Evolutionary conservation across 441 rosid genomes (phyloP).

Genomic region (Euphorbia celastroides): DNA sequence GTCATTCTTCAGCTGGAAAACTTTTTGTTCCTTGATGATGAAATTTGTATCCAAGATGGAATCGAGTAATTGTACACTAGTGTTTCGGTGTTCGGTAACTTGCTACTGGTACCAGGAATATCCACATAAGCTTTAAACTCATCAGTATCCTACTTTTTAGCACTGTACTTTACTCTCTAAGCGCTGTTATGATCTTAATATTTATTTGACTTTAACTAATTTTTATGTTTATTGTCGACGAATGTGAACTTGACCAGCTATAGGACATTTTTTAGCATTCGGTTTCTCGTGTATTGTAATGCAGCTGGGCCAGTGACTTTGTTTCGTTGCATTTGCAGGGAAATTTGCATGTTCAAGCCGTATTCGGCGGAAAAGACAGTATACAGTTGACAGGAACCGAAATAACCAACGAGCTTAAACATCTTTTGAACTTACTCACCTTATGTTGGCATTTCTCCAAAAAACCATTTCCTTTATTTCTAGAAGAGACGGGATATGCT

Average conservation of each 20-base stretch:
- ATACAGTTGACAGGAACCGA: constrained; percentile 55
- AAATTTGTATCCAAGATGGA: no score
- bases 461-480: constrained; percentile 81
- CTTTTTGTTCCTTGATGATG: no score
- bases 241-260: not conserved
- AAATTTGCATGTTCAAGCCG: constrained; percentile 54
- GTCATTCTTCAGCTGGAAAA: no score
- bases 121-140: no score
- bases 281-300: not conserved
- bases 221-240: not conserved
- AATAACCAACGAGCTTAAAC: constrained; percentile 53
- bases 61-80: no score
- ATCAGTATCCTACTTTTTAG: no score
- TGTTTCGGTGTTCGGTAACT: no score
- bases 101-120: no score
- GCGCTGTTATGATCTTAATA: not conserved
- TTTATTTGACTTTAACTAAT: not conserved
- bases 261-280: not conserved
- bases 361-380: constrained; percentile 87
- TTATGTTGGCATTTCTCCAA: constrained; percentile 97
- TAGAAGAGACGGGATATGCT: constrained; percentile 68
- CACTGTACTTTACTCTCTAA: no score
- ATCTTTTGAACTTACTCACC: constrained; percentile 66
- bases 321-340: constrained; percentile 49
- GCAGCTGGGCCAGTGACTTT: constrained; percentile 15